Evolutionary conservation across 306 rosid species (phyloP), one percentile per base, ranked within the genome.

Genomic region (Styphnolobium japonicum): DNA sequence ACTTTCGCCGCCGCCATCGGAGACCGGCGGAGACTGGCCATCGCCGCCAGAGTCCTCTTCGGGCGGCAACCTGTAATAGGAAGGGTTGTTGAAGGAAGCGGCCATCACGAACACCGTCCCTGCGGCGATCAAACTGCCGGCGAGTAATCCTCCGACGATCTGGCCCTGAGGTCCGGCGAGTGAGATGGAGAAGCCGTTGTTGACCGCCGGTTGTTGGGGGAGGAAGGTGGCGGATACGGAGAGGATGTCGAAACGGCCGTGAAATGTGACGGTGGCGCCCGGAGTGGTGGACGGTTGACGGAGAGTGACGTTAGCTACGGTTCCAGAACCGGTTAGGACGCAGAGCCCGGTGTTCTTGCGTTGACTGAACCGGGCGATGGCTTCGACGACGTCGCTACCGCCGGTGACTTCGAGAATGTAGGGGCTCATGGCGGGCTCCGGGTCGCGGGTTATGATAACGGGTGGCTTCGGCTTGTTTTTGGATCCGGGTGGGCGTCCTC

Each of bases 401-500:
- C 87, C 89, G 0, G 96, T 80, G 21, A 96, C 90, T 73, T 96
- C 99, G 0, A 96, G 92, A 79, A 96, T 89, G 81, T 89, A 91
- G 1, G 99, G 96, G 7, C 94, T 91, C 98, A 96, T 93, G 10
- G 87, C 85, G 0, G 96, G 92, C 53, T 95, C 99, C 0, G 96
- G 57, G 25, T 90, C 97, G 0, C 97, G 96, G 10, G 91, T 87
- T 0, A 88, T 88, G 18, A 93, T 75, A 3, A 93, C 85, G 0
- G 96, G 89, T 0, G 99, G 89, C 29, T 88, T 96, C 21, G 99
- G 98, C 74, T 80, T 90, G 86, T 95, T 95, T 31, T 93, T 95
- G 57, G 99, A 93, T 1, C 99, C 99, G 0, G 98, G 99, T 0
- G 99, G 99, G 1, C 99, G 98, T 0, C 99, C 99, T 0, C 97